Conservation (phyloP, 495 filamentous ascomycete genomes). For the Viridothelium virens region DNA sequence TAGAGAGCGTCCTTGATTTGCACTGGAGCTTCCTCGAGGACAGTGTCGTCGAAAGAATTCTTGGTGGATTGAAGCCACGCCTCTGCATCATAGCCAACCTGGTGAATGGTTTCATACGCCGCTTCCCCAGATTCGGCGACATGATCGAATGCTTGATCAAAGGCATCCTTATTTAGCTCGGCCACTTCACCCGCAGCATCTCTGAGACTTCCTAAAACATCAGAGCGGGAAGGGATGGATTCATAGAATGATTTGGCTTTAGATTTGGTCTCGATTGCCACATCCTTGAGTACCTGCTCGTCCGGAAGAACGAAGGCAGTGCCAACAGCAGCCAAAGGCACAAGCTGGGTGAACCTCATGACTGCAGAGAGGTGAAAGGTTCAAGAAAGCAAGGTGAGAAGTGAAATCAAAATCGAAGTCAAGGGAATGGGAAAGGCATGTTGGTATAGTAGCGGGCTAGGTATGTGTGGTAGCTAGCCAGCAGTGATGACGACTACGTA, state of each 20-base stretch:
- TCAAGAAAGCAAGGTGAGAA: background rate
- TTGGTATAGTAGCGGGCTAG: background rate
- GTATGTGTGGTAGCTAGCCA: background rate
- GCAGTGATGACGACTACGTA: constrained; percentile 11
- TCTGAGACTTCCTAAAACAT: background rate
- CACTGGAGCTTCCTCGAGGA: constrained; percentile 24
- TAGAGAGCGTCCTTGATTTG: constrained; percentile 26
- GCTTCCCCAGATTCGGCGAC: constrained; percentile 33
- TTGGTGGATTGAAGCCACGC: constrained; percentile 37
- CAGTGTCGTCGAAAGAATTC: constrained; percentile 27
- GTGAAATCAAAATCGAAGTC: background rate
- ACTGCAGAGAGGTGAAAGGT: background rate
- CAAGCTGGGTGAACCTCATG: constrained; percentile 46
- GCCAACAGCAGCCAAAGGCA: constrained; percentile 47
- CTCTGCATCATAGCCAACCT: constrained; percentile 38
- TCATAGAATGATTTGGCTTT: background rate
- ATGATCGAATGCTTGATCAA: constrained; percentile 42
- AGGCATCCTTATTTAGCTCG: constrained; percentile 34
- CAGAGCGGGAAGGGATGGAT: background rate
- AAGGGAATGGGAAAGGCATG: background rate
- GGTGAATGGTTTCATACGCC: constrained; percentile 32
- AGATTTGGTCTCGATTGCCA: constrained; percentile 36
- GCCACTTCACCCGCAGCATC: constrained; percentile 8
- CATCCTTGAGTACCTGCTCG: constrained; percentile 39
- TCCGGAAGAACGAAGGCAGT: constrained; percentile 56